Conservation (phyloP, 208 protist species). For the Trypanosoma avium region DNA sequence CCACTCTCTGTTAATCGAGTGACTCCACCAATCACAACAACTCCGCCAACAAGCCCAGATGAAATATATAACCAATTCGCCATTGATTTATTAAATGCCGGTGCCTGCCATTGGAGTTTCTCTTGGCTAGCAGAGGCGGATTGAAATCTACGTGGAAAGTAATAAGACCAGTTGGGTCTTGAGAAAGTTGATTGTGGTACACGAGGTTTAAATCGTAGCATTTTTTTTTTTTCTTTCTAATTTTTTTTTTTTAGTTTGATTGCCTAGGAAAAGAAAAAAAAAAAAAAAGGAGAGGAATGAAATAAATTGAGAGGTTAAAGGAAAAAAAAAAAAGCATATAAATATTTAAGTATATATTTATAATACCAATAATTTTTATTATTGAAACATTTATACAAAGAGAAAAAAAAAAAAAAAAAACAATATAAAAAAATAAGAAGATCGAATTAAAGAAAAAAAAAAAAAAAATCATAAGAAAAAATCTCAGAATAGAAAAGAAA, state of each 20-base stretch:
- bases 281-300: too few relatives aligned
- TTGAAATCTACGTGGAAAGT: constrained; percentile 1
- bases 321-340: constrained; percentile 12
- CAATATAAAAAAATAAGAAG: too few relatives aligned
- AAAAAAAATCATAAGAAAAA: too few relatives aligned
- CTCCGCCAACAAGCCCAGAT: constrained; percentile 83
- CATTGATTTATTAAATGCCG: constrained; percentile 65
- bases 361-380: too few relatives aligned
- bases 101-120: constrained; percentile 24
- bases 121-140: neutral
- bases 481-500: too few relatives aligned
- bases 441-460: too few relatives aligned
- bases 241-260: constrained; percentile 16
- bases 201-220: constrained; percentile 25
- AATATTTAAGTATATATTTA: too few relatives aligned
- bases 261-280: too few relatives aligned
- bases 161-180: neutral
- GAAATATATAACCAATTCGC: constrained; percentile 88
- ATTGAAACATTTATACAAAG: too few relatives aligned
- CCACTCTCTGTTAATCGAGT: constrained; percentile 95
- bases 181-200: constrained; percentile 5
- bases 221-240: constrained; percentile 12
- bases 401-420: too few relatives aligned
- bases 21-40: constrained; percentile 94
- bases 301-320: too few relatives aligned